Conservation (phyloP, 129 eudicot genomes). For the Saposhnikovia divaricata region DNA sequence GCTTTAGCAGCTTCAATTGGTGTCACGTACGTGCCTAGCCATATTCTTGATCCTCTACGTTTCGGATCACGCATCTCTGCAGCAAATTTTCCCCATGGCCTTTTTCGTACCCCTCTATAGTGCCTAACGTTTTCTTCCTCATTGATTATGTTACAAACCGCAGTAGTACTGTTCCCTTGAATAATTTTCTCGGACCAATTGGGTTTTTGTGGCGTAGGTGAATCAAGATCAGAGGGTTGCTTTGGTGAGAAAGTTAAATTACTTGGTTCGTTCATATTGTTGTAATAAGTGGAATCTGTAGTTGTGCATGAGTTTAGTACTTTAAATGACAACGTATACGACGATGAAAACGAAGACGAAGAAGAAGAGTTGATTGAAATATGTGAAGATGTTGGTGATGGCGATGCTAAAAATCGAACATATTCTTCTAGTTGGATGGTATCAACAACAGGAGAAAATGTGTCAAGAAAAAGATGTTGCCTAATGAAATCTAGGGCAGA, state of each 20-base stretch:
- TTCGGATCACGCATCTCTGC: slow-evolving; percentile 83
- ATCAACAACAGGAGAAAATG: slow-evolving; percentile 20
- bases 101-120: slow-evolving; percentile 64
- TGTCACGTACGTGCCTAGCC: slow-evolving; percentile 73
- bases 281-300: too few species aligned
- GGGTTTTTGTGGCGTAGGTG: too few species aligned
- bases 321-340: too few species aligned
- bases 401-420: background rate
- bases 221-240: too few species aligned
- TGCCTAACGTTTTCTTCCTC: slow-evolving; percentile 19
- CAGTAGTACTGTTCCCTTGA: too few species aligned
- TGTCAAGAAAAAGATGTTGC: slow-evolving; percentile 39
- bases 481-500: slow-evolving; percentile 41
- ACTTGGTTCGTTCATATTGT: too few species aligned
- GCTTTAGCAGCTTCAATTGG: slow-evolving; percentile 76
- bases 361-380: background rate
- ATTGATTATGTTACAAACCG: background rate
- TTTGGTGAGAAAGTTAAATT: too few species aligned
- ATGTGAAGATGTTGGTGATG: background rate
- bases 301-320: too few species aligned
- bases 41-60: slow-evolving; percentile 60
- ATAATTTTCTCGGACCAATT: too few species aligned
- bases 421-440: background rate
- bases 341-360: background rate
- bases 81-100: slow-evolving; percentile 89